Conservation (phyloP, 495 filamentous ascomycete species). For the Articulospora tetracladia region DNA sequence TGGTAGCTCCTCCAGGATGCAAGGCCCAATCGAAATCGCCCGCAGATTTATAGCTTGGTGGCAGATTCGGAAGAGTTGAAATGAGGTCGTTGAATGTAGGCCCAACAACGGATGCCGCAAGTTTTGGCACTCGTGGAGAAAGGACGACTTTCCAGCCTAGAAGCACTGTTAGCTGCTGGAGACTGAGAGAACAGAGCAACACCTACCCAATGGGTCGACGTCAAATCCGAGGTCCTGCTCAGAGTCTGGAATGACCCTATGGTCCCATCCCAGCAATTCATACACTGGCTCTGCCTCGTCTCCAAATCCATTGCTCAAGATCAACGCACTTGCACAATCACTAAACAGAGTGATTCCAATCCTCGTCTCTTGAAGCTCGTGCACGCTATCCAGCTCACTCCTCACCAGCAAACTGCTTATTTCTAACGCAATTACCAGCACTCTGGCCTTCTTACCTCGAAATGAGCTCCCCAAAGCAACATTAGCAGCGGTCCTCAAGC, state of each 20-base stretch:
- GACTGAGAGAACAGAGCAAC: not conserved
- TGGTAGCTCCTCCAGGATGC: conserved; percentile 62
- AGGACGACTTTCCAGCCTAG: conserved; percentile 57
- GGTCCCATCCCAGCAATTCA: conserved; percentile 56
- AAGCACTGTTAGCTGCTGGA: not conserved
- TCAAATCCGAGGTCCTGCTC: conserved; percentile 57
- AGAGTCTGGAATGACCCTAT: conserved; percentile 49
- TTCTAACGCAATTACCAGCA: conserved; percentile 59
- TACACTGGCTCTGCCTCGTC: conserved; percentile 38
- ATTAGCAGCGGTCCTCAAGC: conserved; percentile 57
- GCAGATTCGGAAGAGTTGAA: conserved; percentile 35
- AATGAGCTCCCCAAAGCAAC: conserved; percentile 53
- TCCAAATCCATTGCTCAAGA: conserved; percentile 55
- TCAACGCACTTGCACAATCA: conserved; percentile 56
- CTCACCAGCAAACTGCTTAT: conserved; percentile 54
- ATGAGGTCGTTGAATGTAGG: conserved; percentile 48
- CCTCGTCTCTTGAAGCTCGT: conserved; percentile 45
- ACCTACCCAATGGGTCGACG: conserved; percentile 47
- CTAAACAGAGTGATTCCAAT: conserved; percentile 60
- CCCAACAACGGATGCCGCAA: conserved; percentile 41
- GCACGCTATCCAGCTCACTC: conserved; percentile 53
- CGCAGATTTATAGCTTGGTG: conserved; percentile 34
- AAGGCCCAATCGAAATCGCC: conserved; percentile 65
- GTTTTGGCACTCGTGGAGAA: conserved; percentile 49
- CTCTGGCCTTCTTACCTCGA: conserved; percentile 46